phyloP scores from a whole-genome alignment of 1,284 basidiomycete species.

The Cutaneotrichosporon sp. region DNA sequence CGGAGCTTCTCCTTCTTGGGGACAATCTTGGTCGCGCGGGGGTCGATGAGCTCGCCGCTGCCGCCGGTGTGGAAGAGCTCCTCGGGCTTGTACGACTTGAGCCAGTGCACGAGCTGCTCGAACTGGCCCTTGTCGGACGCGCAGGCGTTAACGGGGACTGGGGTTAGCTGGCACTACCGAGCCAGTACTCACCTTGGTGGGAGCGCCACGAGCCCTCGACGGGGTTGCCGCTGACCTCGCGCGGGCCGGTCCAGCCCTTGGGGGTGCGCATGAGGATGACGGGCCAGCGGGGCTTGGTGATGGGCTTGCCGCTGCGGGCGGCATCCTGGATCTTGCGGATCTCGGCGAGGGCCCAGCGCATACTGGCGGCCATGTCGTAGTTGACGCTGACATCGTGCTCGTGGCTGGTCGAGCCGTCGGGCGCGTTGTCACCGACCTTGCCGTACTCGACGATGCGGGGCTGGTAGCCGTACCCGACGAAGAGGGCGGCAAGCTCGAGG shows the following conservation, averaged over 20 bases:
- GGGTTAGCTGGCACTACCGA: not conserved
- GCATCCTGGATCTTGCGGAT: constrained; percentile 74
- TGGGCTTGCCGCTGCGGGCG: constrained; percentile 80
- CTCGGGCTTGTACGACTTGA: constrained; percentile 64
- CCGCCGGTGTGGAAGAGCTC: constrained; percentile 65
- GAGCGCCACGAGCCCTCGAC: constrained; percentile 69
- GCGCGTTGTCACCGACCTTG: constrained; percentile 15
- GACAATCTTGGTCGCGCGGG: constrained; percentile 44
- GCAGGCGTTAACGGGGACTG: not conserved
- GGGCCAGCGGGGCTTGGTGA: constrained; percentile 78
- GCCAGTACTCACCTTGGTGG: constrained; percentile 45
- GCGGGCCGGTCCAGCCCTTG: constrained; percentile 75
- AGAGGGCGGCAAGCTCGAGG: constrained; percentile 60
- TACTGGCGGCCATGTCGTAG: constrained; percentile 66
- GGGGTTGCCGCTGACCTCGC: constrained; percentile 64
- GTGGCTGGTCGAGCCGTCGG: constrained; percentile 60
- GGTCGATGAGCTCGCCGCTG: constrained; percentile 39
- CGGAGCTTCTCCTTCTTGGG: constrained; percentile 40
- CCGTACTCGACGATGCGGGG: constrained; percentile 75
- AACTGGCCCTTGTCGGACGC: constrained; percentile 68
- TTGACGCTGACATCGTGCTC: constrained; percentile 52
- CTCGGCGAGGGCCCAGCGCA: constrained; percentile 78
- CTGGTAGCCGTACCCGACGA: constrained; percentile 77
- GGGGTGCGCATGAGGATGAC: constrained; percentile 79
- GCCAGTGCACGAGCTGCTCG: constrained; percentile 66